A percentile compares a stretch with the other conserved stretches of the same genome.
Evolutionary conservation across 768 basidiomycete genomes (phyloP).

Genomic region (Lactarius akahatsu): DNA sequence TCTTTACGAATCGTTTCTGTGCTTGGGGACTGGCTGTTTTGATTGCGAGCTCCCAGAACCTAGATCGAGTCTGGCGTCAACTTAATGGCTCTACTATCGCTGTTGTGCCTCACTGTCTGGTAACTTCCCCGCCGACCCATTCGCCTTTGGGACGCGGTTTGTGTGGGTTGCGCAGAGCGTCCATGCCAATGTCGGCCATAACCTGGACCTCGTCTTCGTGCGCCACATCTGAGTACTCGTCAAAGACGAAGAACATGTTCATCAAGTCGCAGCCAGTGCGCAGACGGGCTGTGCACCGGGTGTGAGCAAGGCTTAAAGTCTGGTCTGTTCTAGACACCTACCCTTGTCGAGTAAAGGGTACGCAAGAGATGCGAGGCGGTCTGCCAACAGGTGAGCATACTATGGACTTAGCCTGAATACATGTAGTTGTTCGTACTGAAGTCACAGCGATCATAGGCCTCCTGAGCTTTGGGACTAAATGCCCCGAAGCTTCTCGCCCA

Average conservation of each 20-base stretch:
- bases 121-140: slow-evolving; percentile 30
- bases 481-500: slow-evolving; percentile 32
- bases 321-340: slow-evolving; percentile 2
- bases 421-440: slow-evolving; percentile 26
- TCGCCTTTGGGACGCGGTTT: slow-evolving; percentile 29
- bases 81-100: neutral
- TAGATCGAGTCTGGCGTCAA: slow-evolving; percentile 13
- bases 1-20: slow-evolving; percentile 29
- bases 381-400: slow-evolving; percentile 18
- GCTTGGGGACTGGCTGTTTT: slow-evolving; percentile 25
- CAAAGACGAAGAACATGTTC: slow-evolving; percentile 34
- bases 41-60: slow-evolving; percentile 31
- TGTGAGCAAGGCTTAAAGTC: neutral
- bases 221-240: slow-evolving; percentile 33
- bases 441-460: slow-evolving; percentile 32
- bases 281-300: slow-evolving; percentile 18
- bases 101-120: slow-evolving; percentile 28
- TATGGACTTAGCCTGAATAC: neutral
- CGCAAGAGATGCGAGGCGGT: slow-evolving; percentile 32
- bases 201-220: slow-evolving; percentile 26
- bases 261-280: slow-evolving; percentile 33
- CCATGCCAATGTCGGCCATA: slow-evolving; percentile 31
- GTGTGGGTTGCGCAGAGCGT: slow-evolving; percentile 31
- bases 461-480: slow-evolving; percentile 30
- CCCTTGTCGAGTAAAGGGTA: slow-evolving; percentile 30